Conservation (phyloP, 345 rosid genomes). For the Adansonia digitata region DNA sequence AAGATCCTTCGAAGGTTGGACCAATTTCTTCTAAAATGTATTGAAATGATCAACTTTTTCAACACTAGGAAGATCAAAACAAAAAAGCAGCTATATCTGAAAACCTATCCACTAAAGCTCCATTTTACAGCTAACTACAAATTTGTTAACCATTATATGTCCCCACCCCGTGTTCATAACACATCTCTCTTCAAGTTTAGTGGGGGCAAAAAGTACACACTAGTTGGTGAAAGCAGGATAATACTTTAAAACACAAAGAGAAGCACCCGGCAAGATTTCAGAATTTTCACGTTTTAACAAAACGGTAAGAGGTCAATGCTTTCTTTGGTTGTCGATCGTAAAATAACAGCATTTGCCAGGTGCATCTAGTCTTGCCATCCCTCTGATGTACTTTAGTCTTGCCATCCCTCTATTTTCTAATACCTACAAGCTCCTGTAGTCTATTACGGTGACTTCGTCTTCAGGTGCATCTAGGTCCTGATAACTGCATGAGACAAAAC, state of each 20-base stretch:
- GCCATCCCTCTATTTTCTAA: neutral
- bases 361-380: no score
- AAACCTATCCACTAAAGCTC: constrained; percentile 10
- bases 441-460: constrained; percentile 95
- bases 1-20: no score
- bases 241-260: no score
- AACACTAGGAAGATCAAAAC: constrained; percentile 2
- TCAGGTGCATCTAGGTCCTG: constrained; percentile 98
- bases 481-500: constrained; percentile 54
- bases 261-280: no score
- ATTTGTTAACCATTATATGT: neutral
- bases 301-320: neutral
- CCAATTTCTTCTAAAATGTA: neutral
- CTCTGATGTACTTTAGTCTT: neutral
- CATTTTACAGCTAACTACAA: constrained; percentile 19
- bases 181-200: neutral
- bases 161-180: neutral
- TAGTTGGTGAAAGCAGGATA: no score
- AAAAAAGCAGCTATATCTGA: neutral
- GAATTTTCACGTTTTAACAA: no score
- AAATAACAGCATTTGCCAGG: neutral
- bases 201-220: constrained; percentile 1
- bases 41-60: neutral
- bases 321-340: neutral
- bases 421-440: constrained; percentile 90